These are phyloP conservation scores for Trypanosoma avium DNA, from an alignment of 208 protist genomes.

Conservation along the genomic window DNA sequence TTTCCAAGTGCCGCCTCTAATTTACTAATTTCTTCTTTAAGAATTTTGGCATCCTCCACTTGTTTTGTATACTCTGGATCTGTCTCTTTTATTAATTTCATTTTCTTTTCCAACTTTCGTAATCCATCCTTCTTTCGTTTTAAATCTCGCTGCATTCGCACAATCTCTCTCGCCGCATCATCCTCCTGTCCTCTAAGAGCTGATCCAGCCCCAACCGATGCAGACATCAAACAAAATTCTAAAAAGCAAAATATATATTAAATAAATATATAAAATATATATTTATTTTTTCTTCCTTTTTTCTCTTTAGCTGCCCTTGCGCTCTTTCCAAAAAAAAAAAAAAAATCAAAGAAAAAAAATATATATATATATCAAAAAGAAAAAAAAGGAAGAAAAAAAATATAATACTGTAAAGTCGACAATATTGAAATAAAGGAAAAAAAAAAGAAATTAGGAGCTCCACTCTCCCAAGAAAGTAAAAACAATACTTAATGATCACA, in stretches of 20 bases:
- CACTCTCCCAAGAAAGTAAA: no score
- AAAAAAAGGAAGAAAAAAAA: constrained; percentile 8
- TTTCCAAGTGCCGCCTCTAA: constrained; percentile 20
- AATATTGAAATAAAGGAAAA: background rate
- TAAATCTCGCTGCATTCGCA: constrained; percentile 56
- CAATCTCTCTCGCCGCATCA: constrained; percentile 34
- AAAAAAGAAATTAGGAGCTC: background rate
- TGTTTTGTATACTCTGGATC: no score
- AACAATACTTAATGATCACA: no score
- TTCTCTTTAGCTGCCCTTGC: no score
- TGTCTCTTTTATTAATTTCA: background rate
- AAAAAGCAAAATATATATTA: constrained; percentile 3
- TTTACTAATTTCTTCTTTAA: constrained; percentile 3
- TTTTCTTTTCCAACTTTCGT: constrained; percentile 34
- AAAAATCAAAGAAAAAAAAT: constrained; percentile 12
- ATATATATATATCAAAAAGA: background rate
- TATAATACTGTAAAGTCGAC: background rate
- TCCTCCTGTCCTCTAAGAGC: constrained; percentile 35
- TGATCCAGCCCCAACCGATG: constrained; percentile 14
- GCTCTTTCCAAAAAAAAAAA: no score
- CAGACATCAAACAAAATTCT: background rate
- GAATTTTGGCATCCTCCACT: background rate
- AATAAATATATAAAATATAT: no score
- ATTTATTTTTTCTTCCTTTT: no score
- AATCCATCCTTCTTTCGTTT: constrained; percentile 61